Evolutionary conservation across 192 early-diverging fungal species (phyloP), one percentile per base, ranked within the genome.

Genomic region (Backusella morwellensis): DNA sequence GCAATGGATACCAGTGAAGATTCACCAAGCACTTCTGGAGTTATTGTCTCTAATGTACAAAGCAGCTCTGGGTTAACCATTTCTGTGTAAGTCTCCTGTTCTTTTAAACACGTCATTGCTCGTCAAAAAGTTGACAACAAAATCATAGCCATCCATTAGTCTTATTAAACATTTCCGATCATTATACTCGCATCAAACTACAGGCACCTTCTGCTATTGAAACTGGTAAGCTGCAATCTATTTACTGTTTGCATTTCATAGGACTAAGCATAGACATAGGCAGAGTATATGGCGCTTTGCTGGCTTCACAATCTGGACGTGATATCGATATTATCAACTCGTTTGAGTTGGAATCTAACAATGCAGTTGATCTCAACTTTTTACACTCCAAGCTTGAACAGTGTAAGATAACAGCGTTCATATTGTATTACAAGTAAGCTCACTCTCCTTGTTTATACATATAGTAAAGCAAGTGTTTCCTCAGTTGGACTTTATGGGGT

Each of bases 261-360:
- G 0, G 34, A 77, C 38, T 19, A 68, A n/a, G 1, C 1, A 50
- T 6, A 70, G 77, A n/a, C 19, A 40, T n/a, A 79, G 73, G 38
- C 41, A 47, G 54, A 26, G 91, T 95, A 35, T 86, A 92, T 77
- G 95, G 95, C 32, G 93, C 93, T 0, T 71, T 96, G 17, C 77
- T 96, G 12, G 95, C 93, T 23, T 88, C 81, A 32, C 93, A 95
- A 76, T 81, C 85, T 35, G 93, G 93, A 32, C 90, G 95, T 41
- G 90, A 92, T 70, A 90, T 96, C 66, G 95, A 96, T 75, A 90
- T 96, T 69, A 88, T 95, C 76, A 93, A 95, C 85, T 96, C 95
- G 0, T 96, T 90, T 78, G 94, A 95, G 70, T 81, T 96, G 21
- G 81, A 81, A 32, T 86, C 80, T n/a, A 75, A 82, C 4, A 81